phyloP scores from a whole-genome alignment of 2,329 filamentous ascomycete species.

The Scedosporium aurantiacum region DNA sequence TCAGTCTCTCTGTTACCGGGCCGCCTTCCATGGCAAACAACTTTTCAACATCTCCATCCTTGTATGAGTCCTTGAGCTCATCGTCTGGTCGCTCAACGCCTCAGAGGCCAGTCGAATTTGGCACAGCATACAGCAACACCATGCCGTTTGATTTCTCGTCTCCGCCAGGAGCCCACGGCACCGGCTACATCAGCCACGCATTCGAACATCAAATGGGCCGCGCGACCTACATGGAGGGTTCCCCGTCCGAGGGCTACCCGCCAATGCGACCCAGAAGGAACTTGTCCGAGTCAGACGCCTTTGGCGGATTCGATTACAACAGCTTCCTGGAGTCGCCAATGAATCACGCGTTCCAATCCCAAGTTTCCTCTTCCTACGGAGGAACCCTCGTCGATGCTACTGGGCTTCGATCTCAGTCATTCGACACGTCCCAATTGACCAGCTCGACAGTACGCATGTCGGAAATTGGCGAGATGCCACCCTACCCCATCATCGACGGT shows the following conservation, averaged over 20 bases:
- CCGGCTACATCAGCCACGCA: background rate
- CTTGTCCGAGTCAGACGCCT: background rate
- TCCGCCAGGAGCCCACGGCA: background rate
- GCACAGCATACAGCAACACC: background rate
- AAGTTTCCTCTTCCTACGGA: background rate
- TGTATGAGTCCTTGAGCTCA: slow-evolving; percentile 33
- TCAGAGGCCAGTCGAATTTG: background rate
- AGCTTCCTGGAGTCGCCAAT: background rate
- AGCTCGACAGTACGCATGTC: slow-evolving; percentile 1
- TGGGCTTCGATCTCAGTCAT: background rate
- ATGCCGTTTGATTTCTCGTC: background rate
- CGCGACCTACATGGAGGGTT: background rate
- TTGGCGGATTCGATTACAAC: background rate
- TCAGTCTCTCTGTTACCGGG: background rate
- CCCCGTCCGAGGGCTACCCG: background rate
- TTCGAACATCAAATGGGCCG: background rate
- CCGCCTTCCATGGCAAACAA: slow-evolving; percentile 21
- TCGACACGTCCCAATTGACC: background rate
- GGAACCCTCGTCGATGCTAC: background rate
- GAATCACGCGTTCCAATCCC: background rate
- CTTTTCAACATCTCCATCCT: slow-evolving; percentile 28
- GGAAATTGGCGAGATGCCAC: background rate
- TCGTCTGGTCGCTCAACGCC: slow-evolving; percentile 33
- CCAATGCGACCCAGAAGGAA: background rate
- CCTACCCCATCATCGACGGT: background rate